Evolutionary conservation across 2,329 filamentous ascomycete species (phyloP).

Genomic region (Chaetomium olivaceum): DNA sequence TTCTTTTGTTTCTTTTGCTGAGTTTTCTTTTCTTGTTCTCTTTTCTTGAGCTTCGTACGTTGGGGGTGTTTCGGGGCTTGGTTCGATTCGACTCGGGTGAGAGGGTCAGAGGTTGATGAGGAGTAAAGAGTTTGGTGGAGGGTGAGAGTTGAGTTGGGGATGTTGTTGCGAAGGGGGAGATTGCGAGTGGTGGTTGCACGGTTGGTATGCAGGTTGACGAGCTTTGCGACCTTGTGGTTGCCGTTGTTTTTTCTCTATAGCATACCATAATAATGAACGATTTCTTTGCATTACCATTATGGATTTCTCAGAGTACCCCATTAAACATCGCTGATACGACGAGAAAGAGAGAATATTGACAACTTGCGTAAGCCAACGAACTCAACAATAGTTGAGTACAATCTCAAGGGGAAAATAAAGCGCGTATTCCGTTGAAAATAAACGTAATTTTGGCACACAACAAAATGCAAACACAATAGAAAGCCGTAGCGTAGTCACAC

Average conservation of each 20-base stretch:
- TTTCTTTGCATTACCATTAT: background rate
- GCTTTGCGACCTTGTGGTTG: background rate
- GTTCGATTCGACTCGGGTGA: background rate
- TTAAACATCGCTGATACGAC: background rate
- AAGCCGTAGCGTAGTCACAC: background rate
- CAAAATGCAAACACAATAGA: background rate
- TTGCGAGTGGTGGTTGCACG: background rate
- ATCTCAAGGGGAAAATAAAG: background rate
- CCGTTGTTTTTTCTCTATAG: background rate
- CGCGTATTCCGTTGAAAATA: background rate
- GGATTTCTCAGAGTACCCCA: background rate
- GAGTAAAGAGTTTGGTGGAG: background rate
- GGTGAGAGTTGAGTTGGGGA: background rate
- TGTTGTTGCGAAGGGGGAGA: background rate
- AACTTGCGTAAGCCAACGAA: background rate
- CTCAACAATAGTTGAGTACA: background rate
- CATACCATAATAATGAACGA: background rate
- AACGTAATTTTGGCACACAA: background rate
- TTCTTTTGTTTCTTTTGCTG: background rate
- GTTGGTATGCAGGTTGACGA: background rate
- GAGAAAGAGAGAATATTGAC: background rate
- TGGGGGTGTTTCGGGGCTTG: background rate
- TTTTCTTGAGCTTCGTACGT: background rate
- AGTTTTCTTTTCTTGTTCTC: background rate
- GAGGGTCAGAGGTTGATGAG: background rate